Percentiles rank a stretch among this genome's conserved stretches.
phyloP scores from a whole-genome alignment of 2,329 filamentous ascomycete genomes.

The Metarhizium humberi region DNA sequence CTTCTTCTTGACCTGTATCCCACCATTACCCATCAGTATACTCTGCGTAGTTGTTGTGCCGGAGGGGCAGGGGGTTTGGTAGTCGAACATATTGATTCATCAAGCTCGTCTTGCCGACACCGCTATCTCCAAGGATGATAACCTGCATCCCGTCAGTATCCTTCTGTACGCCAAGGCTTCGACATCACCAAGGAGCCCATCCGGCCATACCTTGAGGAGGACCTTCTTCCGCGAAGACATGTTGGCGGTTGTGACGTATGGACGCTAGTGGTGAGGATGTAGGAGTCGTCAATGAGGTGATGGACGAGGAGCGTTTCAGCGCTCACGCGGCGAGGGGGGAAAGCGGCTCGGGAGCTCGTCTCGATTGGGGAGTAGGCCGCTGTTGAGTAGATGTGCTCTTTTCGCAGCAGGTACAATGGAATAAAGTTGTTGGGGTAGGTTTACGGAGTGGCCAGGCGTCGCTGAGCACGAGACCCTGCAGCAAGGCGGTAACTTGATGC shows the following conservation, averaged over 20 bases:
- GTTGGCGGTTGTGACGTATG: slow-evolving; percentile 18
- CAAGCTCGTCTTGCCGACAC: slow-evolving; percentile 97
- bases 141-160: slow-evolving; percentile 48
- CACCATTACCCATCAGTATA: slow-evolving; percentile 6
- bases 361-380: neutral
- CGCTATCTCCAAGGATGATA: slow-evolving; percentile 97
- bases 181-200: neutral
- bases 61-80: slow-evolving; percentile 8
- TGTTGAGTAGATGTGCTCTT: neutral
- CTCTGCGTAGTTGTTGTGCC: neutral
- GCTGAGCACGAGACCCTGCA: slow-evolving; percentile 1
- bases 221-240: slow-evolving; percentile 88
- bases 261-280: neutral
- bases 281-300: slow-evolving; percentile 10
- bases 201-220: slow-evolving; percentile 63
- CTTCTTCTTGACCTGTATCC: slow-evolving; percentile 91
- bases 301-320: slow-evolving; percentile 1
- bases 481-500: neutral
- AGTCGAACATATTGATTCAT: slow-evolving; percentile 99
- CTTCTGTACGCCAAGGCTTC: neutral
- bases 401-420: slow-evolving; percentile 2
- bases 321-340: neutral
- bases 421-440: neutral
- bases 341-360: neutral
- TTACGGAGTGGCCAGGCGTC: neutral